Evolutionary conservation across 768 basidiomycete genomes (phyloP).

Genomic region (Porphyrellus cyaneotinctus): DNA sequence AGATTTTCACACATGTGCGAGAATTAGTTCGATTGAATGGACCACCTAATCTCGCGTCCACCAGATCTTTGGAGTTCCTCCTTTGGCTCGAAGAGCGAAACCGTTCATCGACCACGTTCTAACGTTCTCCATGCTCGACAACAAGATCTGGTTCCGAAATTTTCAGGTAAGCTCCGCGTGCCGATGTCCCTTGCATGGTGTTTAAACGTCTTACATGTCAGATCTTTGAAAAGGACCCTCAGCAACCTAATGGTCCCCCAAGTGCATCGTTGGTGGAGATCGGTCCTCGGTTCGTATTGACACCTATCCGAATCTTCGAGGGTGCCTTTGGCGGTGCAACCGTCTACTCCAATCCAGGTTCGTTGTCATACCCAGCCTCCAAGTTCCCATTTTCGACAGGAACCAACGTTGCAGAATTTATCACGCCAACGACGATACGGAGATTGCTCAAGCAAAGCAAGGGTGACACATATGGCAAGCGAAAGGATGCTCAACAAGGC

Average conservation of each 20-base stretch:
- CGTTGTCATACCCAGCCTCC: constrained; percentile 17
- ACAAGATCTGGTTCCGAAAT: constrained; percentile 99
- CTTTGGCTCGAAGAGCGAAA: constrained; percentile 85
- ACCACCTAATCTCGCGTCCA: constrained; percentile 1
- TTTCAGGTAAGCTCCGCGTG: constrained; percentile 67
- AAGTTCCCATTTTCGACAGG: not conserved
- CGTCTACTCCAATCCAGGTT: constrained; percentile 93
- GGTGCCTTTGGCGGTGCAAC: constrained; percentile 95
- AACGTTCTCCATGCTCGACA: constrained; percentile 92
- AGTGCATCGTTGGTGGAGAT: constrained; percentile 92
- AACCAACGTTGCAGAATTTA: constrained; percentile 61
- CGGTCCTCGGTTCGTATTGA: constrained; percentile 94
- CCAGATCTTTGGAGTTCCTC: constrained; percentile 94
- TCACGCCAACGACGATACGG: constrained; percentile 81
- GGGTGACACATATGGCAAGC: constrained; percentile 75
- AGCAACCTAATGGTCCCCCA: constrained; percentile 80
- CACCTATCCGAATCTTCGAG: constrained; percentile 97
- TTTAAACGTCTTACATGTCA: constrained; percentile 29
- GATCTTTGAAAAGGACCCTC: constrained; percentile 93
- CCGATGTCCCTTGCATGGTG: not conserved
- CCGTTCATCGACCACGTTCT: constrained; percentile 98
- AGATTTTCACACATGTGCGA: constrained; percentile 88
- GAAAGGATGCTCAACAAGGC: constrained; percentile 78
- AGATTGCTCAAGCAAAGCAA: constrained; percentile 64
- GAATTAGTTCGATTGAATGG: not conserved